Evolutionary conservation across 768 basidiomycete genomes (phyloP).

Genomic region (Sarcomyxa edulis): DNA sequence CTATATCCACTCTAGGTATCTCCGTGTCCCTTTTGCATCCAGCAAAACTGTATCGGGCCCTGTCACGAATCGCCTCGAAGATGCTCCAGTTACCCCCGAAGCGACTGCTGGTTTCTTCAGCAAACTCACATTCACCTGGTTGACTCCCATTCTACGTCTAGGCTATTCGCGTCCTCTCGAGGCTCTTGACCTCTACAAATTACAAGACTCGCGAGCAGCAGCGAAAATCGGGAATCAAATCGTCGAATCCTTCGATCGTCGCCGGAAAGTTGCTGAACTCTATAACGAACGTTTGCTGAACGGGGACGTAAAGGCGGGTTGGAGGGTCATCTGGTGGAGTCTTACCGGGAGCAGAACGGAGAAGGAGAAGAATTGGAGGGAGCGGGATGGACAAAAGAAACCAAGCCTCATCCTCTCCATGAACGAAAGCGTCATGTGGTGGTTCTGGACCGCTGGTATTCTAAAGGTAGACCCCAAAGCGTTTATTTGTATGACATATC

Average conservation of each 20-base stretch:
- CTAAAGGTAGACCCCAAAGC: constrained; percentile 45
- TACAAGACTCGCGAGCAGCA: constrained; percentile 59
- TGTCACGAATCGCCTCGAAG: too few relatives aligned
- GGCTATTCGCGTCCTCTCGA: constrained; percentile 82
- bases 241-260: constrained; percentile 54
- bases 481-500: constrained; percentile 69
- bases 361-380: constrained; percentile 61
- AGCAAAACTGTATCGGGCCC: too few relatives aligned
- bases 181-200: constrained; percentile 74
- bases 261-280: constrained; percentile 48
- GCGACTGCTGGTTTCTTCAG: constrained; percentile 54
- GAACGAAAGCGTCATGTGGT: constrained; percentile 74
- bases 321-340: constrained; percentile 54
- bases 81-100: constrained; percentile 74
- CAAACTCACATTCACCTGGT: constrained; percentile 68
- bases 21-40: too few relatives aligned
- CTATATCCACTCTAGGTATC: too few relatives aligned
- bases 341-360: constrained; percentile 45
- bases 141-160: constrained; percentile 62
- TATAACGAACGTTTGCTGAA: constrained; percentile 68
- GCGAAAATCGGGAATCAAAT: constrained; percentile 59
- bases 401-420: constrained; percentile 66
- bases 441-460: constrained; percentile 70
- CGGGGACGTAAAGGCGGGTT: constrained; percentile 57
- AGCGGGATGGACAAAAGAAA: constrained; percentile 52